Conservation (phyloP, 441 rosid species). For the Biscutella auriculata region DNA sequence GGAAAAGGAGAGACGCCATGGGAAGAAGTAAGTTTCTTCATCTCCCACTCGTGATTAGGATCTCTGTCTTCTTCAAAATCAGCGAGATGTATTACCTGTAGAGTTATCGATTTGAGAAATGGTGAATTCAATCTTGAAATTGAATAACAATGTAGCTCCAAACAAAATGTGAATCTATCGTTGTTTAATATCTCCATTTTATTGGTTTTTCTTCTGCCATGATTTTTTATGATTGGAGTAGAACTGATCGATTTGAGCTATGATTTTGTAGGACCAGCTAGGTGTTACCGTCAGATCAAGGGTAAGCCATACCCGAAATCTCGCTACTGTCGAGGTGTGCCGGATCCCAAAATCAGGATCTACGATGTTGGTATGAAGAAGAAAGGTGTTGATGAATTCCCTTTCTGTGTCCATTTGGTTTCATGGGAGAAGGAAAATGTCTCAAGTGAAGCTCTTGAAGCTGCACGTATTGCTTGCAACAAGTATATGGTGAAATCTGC, state of each 20-base stretch:
- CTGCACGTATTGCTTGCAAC: constrained; percentile 91
- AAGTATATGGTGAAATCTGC: constrained; percentile 82
- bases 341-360: constrained; percentile 80
- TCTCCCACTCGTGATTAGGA: background rate
- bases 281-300: constrained; percentile 86
- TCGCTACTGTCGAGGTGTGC: constrained; percentile 79
- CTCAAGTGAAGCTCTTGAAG: constrained; percentile 84
- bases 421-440: constrained; percentile 92
- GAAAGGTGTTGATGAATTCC: constrained; percentile 85
- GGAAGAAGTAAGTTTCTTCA: constrained; percentile 41
- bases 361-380: constrained; percentile 90
- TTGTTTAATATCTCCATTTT: too few species aligned
- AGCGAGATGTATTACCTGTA: too few species aligned
- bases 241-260: background rate
- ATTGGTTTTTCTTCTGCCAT: background rate
- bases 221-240: background rate
- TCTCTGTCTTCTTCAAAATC: background rate
- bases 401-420: constrained; percentile 81
- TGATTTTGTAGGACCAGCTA: constrained; percentile 52
- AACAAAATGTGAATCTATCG: too few species aligned
- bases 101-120: background rate
- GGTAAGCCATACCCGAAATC: constrained; percentile 86
- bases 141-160: background rate
- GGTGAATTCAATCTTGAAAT: background rate
- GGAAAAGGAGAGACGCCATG: constrained; percentile 26